These are phyloP conservation scores for Mycena galopus DNA, from an alignment of 768 basidiomycete species.

Conservation along the genomic window DNA sequence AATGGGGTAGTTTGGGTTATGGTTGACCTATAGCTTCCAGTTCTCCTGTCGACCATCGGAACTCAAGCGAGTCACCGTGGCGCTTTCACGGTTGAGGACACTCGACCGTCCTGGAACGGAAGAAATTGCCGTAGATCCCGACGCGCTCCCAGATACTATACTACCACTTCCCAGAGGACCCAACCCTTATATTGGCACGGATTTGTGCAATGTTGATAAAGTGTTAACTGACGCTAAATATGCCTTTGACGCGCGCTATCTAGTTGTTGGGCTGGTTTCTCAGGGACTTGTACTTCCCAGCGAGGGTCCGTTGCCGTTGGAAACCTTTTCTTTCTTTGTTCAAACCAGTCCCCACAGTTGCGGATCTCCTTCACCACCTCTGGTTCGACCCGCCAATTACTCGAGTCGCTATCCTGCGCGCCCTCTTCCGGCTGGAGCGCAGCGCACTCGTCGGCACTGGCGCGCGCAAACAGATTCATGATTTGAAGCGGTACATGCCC, in stretches of 20 bases:
- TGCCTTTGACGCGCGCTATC: constrained; percentile 30
- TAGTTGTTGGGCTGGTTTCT: constrained; percentile 33
- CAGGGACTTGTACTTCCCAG: constrained; percentile 29
- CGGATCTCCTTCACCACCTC: constrained; percentile 28
- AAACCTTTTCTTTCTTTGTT: not conserved
- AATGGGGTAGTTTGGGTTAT: constrained; percentile 26
- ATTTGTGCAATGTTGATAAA: not conserved
- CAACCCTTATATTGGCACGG: not conserved
- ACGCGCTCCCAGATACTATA: not conserved
- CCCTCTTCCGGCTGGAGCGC: constrained; percentile 35
- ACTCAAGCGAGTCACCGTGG: constrained; percentile 15
- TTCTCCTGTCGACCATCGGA: constrained; percentile 6
- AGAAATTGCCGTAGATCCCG: constrained; percentile 12
- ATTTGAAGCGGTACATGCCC: not conserved
- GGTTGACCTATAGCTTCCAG: constrained; percentile 35
- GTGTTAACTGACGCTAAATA: constrained; percentile 3
- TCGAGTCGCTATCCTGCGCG: constrained; percentile 24
- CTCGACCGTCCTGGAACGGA: constrained; percentile 30
- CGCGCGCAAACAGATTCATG: not conserved
- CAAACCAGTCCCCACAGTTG: not conserved
- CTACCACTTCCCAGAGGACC: not conserved
- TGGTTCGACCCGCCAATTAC: constrained; percentile 3
- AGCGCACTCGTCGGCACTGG: constrained; percentile 8
- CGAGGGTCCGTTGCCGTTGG: constrained; percentile 9
- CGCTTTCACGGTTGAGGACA: constrained; percentile 30